These are phyloP conservation scores for Mycena vulgaris DNA, from an alignment of 768 basidiomycete genomes.

Conservation along the genomic window DNA sequence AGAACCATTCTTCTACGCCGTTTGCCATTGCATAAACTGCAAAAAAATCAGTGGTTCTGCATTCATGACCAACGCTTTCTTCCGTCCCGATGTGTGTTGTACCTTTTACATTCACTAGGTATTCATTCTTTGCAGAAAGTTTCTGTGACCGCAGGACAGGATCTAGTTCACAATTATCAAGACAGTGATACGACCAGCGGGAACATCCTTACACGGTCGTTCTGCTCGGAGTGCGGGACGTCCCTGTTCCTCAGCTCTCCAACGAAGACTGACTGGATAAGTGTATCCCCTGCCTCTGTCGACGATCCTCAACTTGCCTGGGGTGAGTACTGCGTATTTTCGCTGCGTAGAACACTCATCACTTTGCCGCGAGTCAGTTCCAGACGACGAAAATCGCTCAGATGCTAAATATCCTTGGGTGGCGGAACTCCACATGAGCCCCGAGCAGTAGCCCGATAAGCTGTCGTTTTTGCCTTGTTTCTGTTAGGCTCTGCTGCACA, in stretches of 20 bases:
- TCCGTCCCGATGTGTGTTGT: constrained; percentile 43
- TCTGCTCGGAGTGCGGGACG: constrained; percentile 47
- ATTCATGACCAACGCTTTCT: constrained; percentile 46
- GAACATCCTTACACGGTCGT: constrained; percentile 42
- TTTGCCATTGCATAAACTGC: constrained; percentile 46
- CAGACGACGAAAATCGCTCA: too few relatives aligned
- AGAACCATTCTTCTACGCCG: constrained; percentile 37
- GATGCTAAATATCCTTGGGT: too few relatives aligned
- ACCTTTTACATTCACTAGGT: too few relatives aligned
- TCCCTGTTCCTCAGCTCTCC: constrained; percentile 42
- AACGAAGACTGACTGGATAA: constrained; percentile 20
- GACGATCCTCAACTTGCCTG: constrained; percentile 17
- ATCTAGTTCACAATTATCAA: constrained; percentile 41
- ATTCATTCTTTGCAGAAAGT: constrained; percentile 7
- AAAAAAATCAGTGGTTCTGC: constrained; percentile 45
- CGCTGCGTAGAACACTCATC: too few relatives aligned
- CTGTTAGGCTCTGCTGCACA: too few relatives aligned
- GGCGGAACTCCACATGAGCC: too few relatives aligned
- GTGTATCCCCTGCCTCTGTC: constrained; percentile 2
- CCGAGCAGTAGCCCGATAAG: too few relatives aligned
- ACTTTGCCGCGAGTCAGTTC: too few relatives aligned
- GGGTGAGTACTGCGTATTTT: too few relatives aligned
- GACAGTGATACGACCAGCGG: constrained; percentile 46
- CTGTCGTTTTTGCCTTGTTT: too few relatives aligned
- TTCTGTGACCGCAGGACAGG: constrained; percentile 39